Evolutionary conservation across 768 basidiomycete genomes (phyloP), one percentile per base, ranked within the genome.

Genomic region (Psilocybe subaeruginosa): DNA sequence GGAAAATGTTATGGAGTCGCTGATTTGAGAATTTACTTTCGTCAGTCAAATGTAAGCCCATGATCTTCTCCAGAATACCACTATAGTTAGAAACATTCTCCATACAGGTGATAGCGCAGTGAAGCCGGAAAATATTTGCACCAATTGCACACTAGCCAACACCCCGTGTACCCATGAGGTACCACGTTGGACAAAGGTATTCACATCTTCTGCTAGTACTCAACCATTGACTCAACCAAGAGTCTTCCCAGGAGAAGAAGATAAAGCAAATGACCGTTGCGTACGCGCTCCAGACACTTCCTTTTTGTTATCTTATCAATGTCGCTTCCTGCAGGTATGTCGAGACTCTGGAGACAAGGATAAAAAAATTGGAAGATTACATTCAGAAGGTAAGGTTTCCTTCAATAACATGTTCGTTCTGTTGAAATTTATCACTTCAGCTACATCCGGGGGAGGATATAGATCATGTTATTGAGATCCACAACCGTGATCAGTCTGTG

Each of bases 91-190:
- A 43, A 56, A 63, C 50, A 27, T 50, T 23, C 23, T 11, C 33
- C 33, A 35, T 35, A 35, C 33, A 85, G 85, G 85, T 63, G 85
- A 90, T 62, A 89, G 88, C 63, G 83, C 85, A 17, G 81, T 78
- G 57, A 84, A 81, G 80, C 81, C 81, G 3, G 75, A 76, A 3
- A 82, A 82, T 19, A 70, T 74, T 45, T 89, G 88, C 67, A 79
- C 86, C 0, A 87, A 86, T 64, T 89, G 88, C 65, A 74, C 76
- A 0, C 66, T 77, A 1, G 81, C 79, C 48, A 76, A 74, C 43
- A 73, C 78, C 1, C 76, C 80, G 41, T 89, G 88, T 67, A 83
- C 80, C 1, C 88, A 88, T 63, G 65, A 80, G 39, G 80, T 82
- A 60, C 81, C 82, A 4, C 41, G 41, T 16, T 12, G 41, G 14